Evolutionary conservation across 352 stramenopile species (phyloP), one percentile per base, ranked within the genome.

Genomic region (Phytophthora pisi): DNA sequence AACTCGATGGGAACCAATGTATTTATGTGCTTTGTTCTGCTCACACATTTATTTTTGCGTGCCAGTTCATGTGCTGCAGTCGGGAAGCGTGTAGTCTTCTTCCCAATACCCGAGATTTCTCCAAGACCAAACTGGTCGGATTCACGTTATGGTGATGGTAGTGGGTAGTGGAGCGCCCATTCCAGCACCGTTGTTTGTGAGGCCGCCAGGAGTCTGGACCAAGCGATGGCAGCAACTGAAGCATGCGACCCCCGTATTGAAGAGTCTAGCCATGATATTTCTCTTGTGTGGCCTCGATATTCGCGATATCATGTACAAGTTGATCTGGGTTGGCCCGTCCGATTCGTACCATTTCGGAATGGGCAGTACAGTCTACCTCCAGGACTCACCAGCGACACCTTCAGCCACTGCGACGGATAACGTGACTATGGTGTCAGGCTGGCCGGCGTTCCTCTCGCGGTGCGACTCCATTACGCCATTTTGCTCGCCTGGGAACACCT

Each of bases 201-300:
- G 18, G 13, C 38, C 11, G 16, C 13, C 18, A 45, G 5, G 38
- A 15, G 16, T 18, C 15, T 18, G 38, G 38, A 45, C 4, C 38
- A 45, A 16, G 10, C 15, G 38, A 18, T 45, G 38, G 38, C 38
- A 45, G 38, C 34, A 15, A 11, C 8, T 42, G 2, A 42, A 42
- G 34, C 34, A 45, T 7, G 38, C 38, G 38, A 45, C 38, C 18
- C 38, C 38, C 16, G 13, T 45, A 45, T 13, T 45, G 2, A 45
- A 45, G 38, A 45, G 38, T 45, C 13, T 45, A 45, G 38, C 38
- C 13, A 45, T 45, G 38, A 45, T n/a, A n/a, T 45, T 45, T 45
- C 11, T 45, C 10, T 18, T 45, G 15, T 45, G 15, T 20, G 13
- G 38, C 13, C 38, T 45, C 8, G 38, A 45, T 20, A 45, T 45